Base-by-base conservation (phyloP, 495 filamentous ascomycete genomes). In the Coniosporium apollinis region DNA sequence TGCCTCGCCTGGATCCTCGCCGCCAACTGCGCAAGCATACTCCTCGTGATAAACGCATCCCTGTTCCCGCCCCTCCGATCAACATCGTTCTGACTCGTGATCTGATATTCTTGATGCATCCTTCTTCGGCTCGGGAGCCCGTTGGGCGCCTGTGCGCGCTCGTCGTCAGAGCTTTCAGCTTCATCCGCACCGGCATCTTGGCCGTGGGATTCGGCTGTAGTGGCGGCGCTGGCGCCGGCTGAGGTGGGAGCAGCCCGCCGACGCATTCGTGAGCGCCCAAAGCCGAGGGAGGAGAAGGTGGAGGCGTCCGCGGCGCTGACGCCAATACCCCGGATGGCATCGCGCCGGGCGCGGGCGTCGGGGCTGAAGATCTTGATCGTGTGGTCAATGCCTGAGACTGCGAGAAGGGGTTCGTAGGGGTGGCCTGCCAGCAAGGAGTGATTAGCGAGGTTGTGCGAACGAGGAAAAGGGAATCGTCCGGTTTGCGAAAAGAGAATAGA, bases 321-420 rank as follows among this genome's bases (percentile, higher is more conserved):
- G 22, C 72, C 69, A 30, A 71, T 52, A 3, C 72, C 74, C 3
- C 56, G 51, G 11, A 63, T 59, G 17, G 74, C 74, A 34, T 67
- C 58, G 7, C 63, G 59, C 43, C 81, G 72, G 1, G 69, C 69
- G 3, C 59, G 57, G 33, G 52, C 58, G 47, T 82, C 77, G 1
- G 75, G 58, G 0, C 71, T 76, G 58, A 82, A 83, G 17, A 83
- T 72, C 42, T 82, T 82, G 57, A 83, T 71, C 1, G 77, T 82
- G 25, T 72, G 67, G 43, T 82, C 78, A 21, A 83, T 82, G 13
- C 78, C 78, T 0, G 72, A 76, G 6, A 69, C 72, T 1, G 78
- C 78, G 20, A 83, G 56, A 30, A 69, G 67, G 1, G 78, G 76
- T 44, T 82, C 77, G 47, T 77, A 78, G 1, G 78, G 78, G 43